Evolutionary conservation across 345 rosid species (phyloP), one percentile per base, ranked within the genome.

Genomic region (Adansonia digitata): DNA sequence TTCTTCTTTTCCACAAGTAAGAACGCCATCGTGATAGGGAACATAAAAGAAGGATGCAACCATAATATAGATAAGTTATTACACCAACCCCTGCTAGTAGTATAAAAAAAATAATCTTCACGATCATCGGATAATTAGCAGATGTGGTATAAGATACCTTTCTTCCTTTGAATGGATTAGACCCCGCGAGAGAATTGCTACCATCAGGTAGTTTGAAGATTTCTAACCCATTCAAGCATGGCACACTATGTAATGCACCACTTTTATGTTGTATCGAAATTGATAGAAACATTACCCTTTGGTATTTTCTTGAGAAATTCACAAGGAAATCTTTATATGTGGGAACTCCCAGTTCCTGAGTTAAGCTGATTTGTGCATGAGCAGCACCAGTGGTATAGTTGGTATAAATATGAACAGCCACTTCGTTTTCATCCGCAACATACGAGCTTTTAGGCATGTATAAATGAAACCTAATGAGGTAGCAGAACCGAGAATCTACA

Each of bases 61-160:
- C 91, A 92, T n/a, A 86, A 81, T 89, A 91, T 88, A 34, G 87
- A 86, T 1, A 89, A 80, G 1, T 88, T 82, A 60, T 83, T 86
- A 75, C 79, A 14, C 79, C 80, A 64, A 87, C 65, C 53, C 80
- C 84, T 4, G 86, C 51, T 2, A 92, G 57, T 24, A 56, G 17
- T 53, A 86, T 85, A 6, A 82, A 51, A 2, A 81, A 87, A 14
- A 83, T 86, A 0, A 82, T 81, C 67, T 90, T 91, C 29, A 79
- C 64, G 51, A 81, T 27, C 93, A 88, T 6, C 84, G 86, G 0
- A 91, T 86, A 26, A 87, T 86, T 7, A 78, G 80, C 57, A 84
- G 80, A 20, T 85, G 72, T 29, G 49, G 61, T 1, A 55, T 20
- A 22, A 7, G 31, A 42, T 4, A 65, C 31, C 31, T 42, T 42